Conservation (phyloP, 768 basidiomycete species). For the Phanerochaete carnosa region DNA sequence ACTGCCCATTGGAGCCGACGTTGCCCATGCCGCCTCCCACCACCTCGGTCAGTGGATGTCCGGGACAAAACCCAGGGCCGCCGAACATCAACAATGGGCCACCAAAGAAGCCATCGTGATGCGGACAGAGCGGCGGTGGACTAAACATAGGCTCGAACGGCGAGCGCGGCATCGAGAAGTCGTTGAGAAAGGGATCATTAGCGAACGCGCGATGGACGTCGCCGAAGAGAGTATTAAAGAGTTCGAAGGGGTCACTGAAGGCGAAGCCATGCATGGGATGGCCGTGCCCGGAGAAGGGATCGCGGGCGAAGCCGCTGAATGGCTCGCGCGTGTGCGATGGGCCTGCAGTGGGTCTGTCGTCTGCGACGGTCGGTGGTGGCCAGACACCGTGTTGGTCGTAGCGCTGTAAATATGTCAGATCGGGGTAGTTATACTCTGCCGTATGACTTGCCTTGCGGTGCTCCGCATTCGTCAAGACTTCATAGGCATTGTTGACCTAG, state of each 20-base stretch:
- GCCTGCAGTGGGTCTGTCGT: conserved; percentile 6
- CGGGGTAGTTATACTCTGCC: not conserved
- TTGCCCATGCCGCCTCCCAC: conserved; percentile 3
- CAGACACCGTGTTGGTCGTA: conserved; percentile 74
- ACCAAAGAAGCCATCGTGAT: not conserved
- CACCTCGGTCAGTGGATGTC: conserved; percentile 3
- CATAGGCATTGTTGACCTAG: conserved; percentile 77
- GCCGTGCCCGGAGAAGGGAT: conserved; percentile 38
- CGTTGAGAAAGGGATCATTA: conserved; percentile 33
- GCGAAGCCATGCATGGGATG: conserved; percentile 28
- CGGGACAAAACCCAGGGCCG: conserved; percentile 3
- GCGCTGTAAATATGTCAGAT: conserved; percentile 31
- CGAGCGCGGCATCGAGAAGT: conserved; percentile 6
- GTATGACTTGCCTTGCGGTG: conserved; percentile 48
- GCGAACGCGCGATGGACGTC: conserved; percentile 31
- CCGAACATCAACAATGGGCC: conserved; percentile 6
- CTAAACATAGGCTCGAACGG: conserved; percentile 14
- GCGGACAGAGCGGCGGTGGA: conserved; percentile 7
- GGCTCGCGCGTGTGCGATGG: conserved; percentile 21
- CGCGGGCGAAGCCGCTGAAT: conserved; percentile 39
- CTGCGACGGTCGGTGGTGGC: conserved; percentile 51
- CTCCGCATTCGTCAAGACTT: conserved; percentile 60
- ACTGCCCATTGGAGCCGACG: conserved; percentile 36
- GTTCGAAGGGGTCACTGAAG: conserved; percentile 73
- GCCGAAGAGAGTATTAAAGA: conserved; percentile 73